Percentiles rank a stretch among this genome's conserved stretches.
phyloP scores from a whole-genome alignment of 768 basidiomycete species.

The Tricholoma hemisulphureum region DNA sequence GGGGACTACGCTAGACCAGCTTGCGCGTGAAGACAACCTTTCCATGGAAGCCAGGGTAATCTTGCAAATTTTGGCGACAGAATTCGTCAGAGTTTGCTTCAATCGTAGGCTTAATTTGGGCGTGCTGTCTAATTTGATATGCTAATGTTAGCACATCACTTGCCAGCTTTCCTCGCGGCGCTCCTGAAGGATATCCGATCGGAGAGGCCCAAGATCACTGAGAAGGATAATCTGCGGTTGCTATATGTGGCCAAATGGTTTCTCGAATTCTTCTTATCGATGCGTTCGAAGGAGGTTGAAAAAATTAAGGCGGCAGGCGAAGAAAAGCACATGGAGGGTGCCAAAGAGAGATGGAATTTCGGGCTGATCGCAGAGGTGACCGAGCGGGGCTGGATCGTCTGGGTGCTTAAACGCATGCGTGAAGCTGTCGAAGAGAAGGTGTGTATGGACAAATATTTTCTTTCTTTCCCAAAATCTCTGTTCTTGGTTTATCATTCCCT shows the following conservation, averaged over 20 bases:
- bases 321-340: neutral
- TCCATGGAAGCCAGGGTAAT: conserved; percentile 60
- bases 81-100: conserved; percentile 82
- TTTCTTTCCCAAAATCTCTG: conserved; percentile 4
- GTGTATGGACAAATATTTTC: conserved; percentile 19
- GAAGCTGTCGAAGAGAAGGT: conserved; percentile 92
- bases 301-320: conserved; percentile 34
- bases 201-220: conserved; percentile 88
- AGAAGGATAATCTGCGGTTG: conserved; percentile 89
- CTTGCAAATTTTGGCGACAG: conserved; percentile 66
- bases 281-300: conserved; percentile 41
- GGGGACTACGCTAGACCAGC: conserved; percentile 61
- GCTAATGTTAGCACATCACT: conserved; percentile 7
- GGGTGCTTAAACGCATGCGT: conserved; percentile 88
- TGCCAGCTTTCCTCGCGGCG: conserved; percentile 79
- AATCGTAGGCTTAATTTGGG: conserved; percentile 65
- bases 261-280: conserved; percentile 81
- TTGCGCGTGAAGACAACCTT: conserved; percentile 66
- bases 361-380: conserved; percentile 82
- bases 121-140: neutral
- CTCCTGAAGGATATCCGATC: conserved; percentile 92
- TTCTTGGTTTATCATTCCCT: neutral
- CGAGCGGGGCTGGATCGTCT: conserved; percentile 84
- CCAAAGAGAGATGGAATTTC: conserved; percentile 51
- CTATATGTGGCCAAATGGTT: conserved; percentile 90